Percentiles rank a stretch among this genome's conserved stretches.
These are phyloP conservation scores for Trichoderma simmonsii DNA, from an alignment of 2,329 filamentous ascomycete species.

Conservation along the genomic window DNA sequence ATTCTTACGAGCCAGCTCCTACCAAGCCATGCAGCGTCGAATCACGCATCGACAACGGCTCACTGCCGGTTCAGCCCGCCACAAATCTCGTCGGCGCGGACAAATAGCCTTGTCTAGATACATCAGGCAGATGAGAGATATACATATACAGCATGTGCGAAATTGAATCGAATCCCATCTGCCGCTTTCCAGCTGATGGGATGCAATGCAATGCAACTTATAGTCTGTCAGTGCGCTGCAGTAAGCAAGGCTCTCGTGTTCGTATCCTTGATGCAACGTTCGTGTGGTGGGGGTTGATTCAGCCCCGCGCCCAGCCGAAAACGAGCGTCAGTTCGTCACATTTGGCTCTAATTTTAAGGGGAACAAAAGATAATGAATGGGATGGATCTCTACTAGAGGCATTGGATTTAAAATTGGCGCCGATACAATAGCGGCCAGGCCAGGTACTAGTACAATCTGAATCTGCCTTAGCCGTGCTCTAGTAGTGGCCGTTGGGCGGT, in stretches of 20 bases:
- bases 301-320: slow-evolving; percentile 4
- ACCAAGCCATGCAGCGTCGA: not conserved
- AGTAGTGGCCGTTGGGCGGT: not conserved
- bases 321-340: not conserved
- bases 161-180: not conserved
- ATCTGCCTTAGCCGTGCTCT: not conserved
- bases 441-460: not conserved
- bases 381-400: not conserved
- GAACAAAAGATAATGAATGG: not conserved
- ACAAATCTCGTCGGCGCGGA: not conserved
- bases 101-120: not conserved
- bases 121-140: not conserved
- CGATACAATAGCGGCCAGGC: not conserved
- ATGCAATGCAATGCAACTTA: not conserved
- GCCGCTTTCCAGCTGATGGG: not conserved
- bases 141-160: not conserved
- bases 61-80: not conserved
- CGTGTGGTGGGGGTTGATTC: not conserved
- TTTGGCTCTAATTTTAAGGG: not conserved
- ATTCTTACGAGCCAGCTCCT: not conserved
- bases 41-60: not conserved
- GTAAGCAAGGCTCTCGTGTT: slow-evolving; percentile 3
- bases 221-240: not conserved
- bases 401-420: not conserved
- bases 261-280: not conserved